Base-by-base conservation (phyloP, 805 yeast species). In the Wickerhamomyces rabaulensis region DNA sequence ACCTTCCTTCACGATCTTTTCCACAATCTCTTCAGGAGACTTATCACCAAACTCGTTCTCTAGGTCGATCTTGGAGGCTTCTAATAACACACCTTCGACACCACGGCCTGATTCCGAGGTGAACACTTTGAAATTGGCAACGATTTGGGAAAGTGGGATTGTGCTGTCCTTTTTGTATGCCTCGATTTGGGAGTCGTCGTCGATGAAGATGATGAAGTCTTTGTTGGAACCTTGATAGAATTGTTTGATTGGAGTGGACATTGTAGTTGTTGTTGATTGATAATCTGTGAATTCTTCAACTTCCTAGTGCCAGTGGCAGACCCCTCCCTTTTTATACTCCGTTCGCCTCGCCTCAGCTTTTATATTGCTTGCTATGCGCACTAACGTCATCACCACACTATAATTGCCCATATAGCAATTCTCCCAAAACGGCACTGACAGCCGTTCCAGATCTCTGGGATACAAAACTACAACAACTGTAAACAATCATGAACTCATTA, bases 171-270 rank as follows among this genome's bases (percentile, higher is more conserved):
- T 69, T 43, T 63, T 64, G 66, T 70, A 86, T 35, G 74, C 68
- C 4, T 76, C 60, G 29, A 73, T 73, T 2, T 69, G 69, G 0
- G 75, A 79, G 12, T 64, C 62, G 42, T 80, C 78, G 41, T 82
- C 85, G 12, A 76, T 75, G 62, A 86, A 84, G 38, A 84, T 74
- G 37, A 82, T 70, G 51, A 87, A 83, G 63, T 87, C 95, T 44
- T 73, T 65, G 41, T 73, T 71, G 4, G 69, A 43, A 50, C 95
- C 95, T 62, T 81, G 80, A 71, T 76, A 83, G 57, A 82, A 82
- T 43, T 79, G 68, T 64, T 76, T 84, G 49, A 61, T 53, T 47
- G 75, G 75, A 33, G 52, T 48, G 21, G 69, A 54, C 66, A 60
- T 50, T 8, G 9, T 10, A 25, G 10, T 25, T 25, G 27, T 25